Base-by-base conservation (phyloP, 345 rosid genomes). In the Hibiscus tridactylites region DNA sequence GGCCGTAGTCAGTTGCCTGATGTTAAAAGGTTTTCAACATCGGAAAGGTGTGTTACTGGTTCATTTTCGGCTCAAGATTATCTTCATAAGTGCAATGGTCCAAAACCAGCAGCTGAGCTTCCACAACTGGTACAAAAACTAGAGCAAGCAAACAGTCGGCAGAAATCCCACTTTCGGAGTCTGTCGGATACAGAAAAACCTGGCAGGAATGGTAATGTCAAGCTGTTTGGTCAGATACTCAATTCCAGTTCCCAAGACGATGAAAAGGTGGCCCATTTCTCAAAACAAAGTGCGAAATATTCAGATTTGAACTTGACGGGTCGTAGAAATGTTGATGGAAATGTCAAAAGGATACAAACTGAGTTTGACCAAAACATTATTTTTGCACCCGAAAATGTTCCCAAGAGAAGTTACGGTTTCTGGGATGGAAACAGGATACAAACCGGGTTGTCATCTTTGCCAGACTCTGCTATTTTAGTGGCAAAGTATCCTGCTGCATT, bases 351-450 rank as follows among this genome's bases (percentile, higher is more conserved):
- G 31, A 29, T 29, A 29, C 31, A 29, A 29, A 29, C 31, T 3
- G 31, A 85, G 79, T 80, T 79, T 74, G 92, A 90, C 65, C 74
- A 56, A 62, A 85, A 65, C 54, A 82, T 71, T 78, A 73, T 76
- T 56, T 68, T 62, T 69, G 84, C 80, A 33, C 81, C 79, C 26
- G 91, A 92, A 76, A 88, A 84, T 80, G 83, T 79, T 71, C 92
- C 96, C 3, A 64, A 79, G 71, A 88, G 82, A 69, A 87, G 89
- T 77, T 87, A 88, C 37, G 90, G 97, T 2, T 88, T 83, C 73
- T 92, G 99, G 97, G 97, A 92, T 78, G 97, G 97, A 72, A 89
- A 73, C 73, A 83, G 85, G 81, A 89, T 89, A 47, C 97, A 83
- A 67, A 89, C 94, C 1, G 92, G 96, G 71, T 79, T 83, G 78